These are phyloP conservation scores for Arabis alpina DNA, from an alignment of 345 rosid species.

Conservation along the genomic window DNA sequence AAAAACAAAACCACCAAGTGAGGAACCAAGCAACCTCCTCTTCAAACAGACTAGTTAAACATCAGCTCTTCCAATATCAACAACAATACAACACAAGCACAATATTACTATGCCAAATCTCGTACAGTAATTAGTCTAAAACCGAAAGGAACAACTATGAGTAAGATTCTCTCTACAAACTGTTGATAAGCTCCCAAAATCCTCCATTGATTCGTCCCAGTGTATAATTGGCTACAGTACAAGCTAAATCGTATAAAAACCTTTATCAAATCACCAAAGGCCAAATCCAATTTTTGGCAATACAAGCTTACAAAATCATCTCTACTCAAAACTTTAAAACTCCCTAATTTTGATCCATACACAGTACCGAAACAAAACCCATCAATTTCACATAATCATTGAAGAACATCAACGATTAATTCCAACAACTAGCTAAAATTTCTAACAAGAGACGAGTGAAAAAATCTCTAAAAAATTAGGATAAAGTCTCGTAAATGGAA, in stretches of 20 bases:
- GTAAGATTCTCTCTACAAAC: neutral
- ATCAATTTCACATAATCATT: neutral
- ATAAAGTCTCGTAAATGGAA: slow-evolving; percentile 16
- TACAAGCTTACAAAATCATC: slow-evolving; percentile 24
- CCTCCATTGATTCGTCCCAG: neutral
- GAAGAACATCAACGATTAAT: slow-evolving; percentile 2
- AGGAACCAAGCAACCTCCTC: neutral
- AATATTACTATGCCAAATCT: slow-evolving; percentile 19
- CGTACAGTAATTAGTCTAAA: neutral
- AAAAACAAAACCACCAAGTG: slow-evolving; percentile 2
- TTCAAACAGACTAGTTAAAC: neutral
- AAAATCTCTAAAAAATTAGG: neutral
- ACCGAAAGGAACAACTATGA: too few species aligned
- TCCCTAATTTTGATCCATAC: slow-evolving; percentile 23
- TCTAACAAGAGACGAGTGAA: slow-evolving; percentile 17
- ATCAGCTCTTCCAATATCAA: slow-evolving; percentile 18
- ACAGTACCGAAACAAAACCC: neutral
- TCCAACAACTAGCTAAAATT: slow-evolving; percentile 13
- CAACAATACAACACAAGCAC: slow-evolving; percentile 2
- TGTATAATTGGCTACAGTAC: neutral
- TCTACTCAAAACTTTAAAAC: slow-evolving; percentile 12
- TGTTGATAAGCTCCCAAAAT: slow-evolving; percentile 18
- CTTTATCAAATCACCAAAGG: neutral
- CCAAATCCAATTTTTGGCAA: slow-evolving; percentile 4
- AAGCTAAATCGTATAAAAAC: neutral